These are phyloP conservation scores for Penicillium salamii DNA, from an alignment of 495 filamentous ascomycete genomes.

Conservation along the genomic window DNA sequence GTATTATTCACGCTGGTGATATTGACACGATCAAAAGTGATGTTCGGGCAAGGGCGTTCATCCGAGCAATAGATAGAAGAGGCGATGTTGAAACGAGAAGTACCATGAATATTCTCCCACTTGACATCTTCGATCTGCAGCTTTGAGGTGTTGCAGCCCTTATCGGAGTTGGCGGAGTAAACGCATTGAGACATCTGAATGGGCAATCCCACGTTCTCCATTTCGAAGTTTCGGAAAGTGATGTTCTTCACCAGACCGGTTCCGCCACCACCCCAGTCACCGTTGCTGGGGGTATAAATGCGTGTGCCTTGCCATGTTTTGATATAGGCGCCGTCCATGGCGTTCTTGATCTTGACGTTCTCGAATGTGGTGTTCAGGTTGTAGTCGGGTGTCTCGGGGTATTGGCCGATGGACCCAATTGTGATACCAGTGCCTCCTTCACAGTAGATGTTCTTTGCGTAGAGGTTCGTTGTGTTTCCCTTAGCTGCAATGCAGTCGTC, in stretches of 20 bases:
- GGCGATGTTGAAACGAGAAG: constrained; percentile 52
- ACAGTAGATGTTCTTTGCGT: constrained; percentile 29
- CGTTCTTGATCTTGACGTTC: constrained; percentile 29
- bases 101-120: constrained; percentile 56
- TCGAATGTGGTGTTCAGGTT: constrained; percentile 23
- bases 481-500: constrained; percentile 41
- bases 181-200: constrained; percentile 59
- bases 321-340: constrained; percentile 52
- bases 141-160: constrained; percentile 46
- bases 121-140: constrained; percentile 47
- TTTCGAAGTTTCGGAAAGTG: constrained; percentile 47
- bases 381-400: constrained; percentile 22
- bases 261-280: constrained; percentile 27
- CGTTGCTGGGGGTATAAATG: constrained; percentile 26
- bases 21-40: constrained; percentile 50
- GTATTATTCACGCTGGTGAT: constrained; percentile 33
- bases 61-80: constrained; percentile 51
- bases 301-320: constrained; percentile 49
- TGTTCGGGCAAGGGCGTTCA: constrained; percentile 42
- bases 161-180: constrained; percentile 39
- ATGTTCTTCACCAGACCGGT: constrained; percentile 46
- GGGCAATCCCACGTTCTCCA: constrained; percentile 50
- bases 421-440: constrained; percentile 31
- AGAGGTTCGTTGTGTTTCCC: constrained; percentile 39
- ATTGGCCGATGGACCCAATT: constrained; percentile 47